phyloP scores from a whole-genome alignment of 2,329 filamentous ascomycete species.

The Xenoacremonium recifei region DNA sequence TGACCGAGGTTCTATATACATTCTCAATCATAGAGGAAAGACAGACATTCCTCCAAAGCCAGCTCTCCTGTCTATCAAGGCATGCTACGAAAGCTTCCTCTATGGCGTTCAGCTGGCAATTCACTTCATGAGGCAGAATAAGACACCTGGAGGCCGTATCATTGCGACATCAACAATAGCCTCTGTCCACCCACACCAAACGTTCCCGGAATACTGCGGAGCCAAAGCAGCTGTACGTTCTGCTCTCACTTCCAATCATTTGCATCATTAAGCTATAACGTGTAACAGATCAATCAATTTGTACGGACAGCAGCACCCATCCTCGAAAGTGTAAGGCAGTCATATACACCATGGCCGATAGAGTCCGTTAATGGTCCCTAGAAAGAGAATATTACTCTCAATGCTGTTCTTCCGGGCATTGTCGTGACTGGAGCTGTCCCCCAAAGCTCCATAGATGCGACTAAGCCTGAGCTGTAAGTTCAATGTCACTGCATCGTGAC shows the following conservation, averaged over 20 bases:
- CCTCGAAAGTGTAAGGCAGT: background rate
- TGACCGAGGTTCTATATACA: background rate
- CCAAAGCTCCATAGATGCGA: background rate
- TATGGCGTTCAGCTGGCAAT: background rate
- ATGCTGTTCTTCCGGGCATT: background rate
- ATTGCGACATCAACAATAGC: background rate
- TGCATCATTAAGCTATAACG: background rate
- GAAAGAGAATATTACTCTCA: background rate
- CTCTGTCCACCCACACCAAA: background rate
- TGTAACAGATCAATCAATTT: background rate
- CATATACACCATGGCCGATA: background rate
- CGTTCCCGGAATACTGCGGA: constrained; percentile 1
- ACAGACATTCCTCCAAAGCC: background rate
- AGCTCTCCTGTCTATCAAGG: constrained; percentile 1
- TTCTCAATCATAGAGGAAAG: background rate
- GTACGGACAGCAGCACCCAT: constrained; percentile 1
- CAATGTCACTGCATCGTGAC: background rate
- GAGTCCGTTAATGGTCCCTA: background rate
- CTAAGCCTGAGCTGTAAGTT: constrained; percentile 1
- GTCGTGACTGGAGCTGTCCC: background rate
- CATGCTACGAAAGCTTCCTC: constrained; percentile 1
- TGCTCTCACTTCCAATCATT: background rate
- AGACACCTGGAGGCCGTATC: background rate
- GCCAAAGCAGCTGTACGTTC: background rate
- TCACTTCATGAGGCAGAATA: constrained; percentile 2